Conservation (phyloP, 1,139 yeast genomes). For the Pneumocystis carinii region DNA sequence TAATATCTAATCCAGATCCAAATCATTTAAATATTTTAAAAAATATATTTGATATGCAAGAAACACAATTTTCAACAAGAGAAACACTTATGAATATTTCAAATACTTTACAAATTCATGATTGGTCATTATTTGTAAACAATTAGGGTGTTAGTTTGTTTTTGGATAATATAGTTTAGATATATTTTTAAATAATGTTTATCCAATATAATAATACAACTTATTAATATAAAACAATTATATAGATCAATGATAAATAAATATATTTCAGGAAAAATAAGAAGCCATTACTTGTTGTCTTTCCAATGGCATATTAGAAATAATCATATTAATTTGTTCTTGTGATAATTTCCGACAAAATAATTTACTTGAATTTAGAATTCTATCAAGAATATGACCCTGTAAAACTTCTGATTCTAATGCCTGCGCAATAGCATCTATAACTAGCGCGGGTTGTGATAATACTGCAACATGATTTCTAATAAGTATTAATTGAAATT, state of each 20-base stretch:
- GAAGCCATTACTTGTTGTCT: neutral
- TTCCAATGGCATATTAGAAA: neutral
- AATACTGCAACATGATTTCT: slow-evolving; percentile 41
- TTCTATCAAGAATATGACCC: slow-evolving; percentile 55
- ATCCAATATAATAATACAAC: neutral
- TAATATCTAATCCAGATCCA: neutral
- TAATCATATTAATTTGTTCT: neutral
- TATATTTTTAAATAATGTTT: neutral
- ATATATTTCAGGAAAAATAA: neutral
- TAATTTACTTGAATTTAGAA: slow-evolving; percentile 34
- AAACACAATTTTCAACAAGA: neutral
- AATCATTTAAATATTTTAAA: neutral
- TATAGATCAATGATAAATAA: neutral
- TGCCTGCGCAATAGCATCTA: slow-evolving; percentile 67
- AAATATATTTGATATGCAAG: neutral
- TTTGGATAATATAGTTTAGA: neutral
- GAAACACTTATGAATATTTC: neutral
- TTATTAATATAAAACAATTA: neutral
- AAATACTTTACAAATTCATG: neutral
- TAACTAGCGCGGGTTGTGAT: slow-evolving; percentile 44
- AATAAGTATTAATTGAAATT: neutral
- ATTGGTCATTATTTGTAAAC: neutral
- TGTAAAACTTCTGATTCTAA: slow-evolving; percentile 49
- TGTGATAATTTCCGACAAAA: neutral
- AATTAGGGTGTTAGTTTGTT: neutral